Base-by-base conservation (phyloP, 441 rosid species). In the Bruguiera hainesii region DNA sequence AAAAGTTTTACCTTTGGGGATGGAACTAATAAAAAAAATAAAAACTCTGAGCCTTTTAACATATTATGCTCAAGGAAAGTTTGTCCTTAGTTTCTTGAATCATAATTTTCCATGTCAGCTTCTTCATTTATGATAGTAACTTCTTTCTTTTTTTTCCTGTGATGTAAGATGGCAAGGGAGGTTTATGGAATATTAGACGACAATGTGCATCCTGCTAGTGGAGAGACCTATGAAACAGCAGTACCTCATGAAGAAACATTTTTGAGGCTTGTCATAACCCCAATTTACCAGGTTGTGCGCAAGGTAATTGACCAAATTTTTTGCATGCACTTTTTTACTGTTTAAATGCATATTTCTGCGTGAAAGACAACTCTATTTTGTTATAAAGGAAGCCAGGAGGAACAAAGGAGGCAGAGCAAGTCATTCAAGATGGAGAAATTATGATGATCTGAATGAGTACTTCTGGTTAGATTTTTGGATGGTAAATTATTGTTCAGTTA, bases 351-450 rank as follows among this genome's bases (percentile, higher is more conserved):
- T 57, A 7, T 50, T 76, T 60, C n/a, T 63, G 19, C 57, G 37
- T 64, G 55, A 61, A 67, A 59, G 63, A 60, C 63, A 69, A 66
- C 75, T 67, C 53, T 74, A 50, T 78, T 76, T 73, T 75, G 50
- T 65, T 63, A 70, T 81, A 76, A 77, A 96, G 99, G 98, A 96
- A 87, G 90, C 79, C 58, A 80, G 63, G 80, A 87, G 90, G 84
- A 96, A 88, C 85, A 81, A 79, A 80, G 79, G 78, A 62, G 97
- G 97, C 73, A 90, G 76, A 74, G 95, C 88, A 63, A 93, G 99
- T 82, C 98, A 93, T 83, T 90, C 99, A 35, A 88, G 67, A 81
- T 96, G 99, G 99, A 96, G 99, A 81, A 96, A 96, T 71, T 96
- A 96, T 77, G 99, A 96, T 79, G 99, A 96, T 74, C 69, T 96